Base-by-base conservation (phyloP, 225 moss, liverwort and hornwort species). In the Physcomitrium patens region DNA sequence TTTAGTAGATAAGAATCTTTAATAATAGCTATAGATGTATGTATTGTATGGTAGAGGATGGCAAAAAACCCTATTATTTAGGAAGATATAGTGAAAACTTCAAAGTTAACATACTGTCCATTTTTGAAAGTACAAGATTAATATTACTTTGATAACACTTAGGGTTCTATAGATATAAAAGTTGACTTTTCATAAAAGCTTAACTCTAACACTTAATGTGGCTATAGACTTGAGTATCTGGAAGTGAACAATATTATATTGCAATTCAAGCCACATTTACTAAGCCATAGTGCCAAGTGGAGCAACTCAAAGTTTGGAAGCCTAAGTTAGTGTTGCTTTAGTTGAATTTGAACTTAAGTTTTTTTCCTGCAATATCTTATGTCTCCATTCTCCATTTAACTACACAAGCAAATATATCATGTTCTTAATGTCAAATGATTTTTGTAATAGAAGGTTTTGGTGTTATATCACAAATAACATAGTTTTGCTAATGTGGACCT, bases 11-110 rank as follows among this genome's bases (percentile, higher is more conserved):
- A 55, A 69, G 75, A 73, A 7, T 48, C 68, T 57, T 78, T 66
- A 56, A 93, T 95, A 90, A 91, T 91, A 63, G 93, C 90, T 60
- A 88, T 84, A 50, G 93, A 93, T 59, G 90, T 89, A 19, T 86
- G 90, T 56, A 87, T 86, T 70, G 82, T 87, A 18, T 96, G 96
- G 96, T 93, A 90, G 76, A 86, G 91, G 70, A 87, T 87, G 53
- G 87, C 88, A 23, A 76, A 87, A 12, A 93, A 91, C 68, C 82
- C 90, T 68, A 67, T 64, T 55, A 79, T 87, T 63, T 89, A 93
- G 60, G 93, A 96, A 82, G 91, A 96, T 84, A 76, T 81, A 65
- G 79, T 82, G 67, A 88, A 89, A 46, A 89, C 93, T 53, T 86
- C 93, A 28, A 96, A 89, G 78, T 77, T 89, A 70, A 70, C 84